Percentiles rank a stretch among this genome's conserved stretches.
phyloP scores from a whole-genome alignment of 495 filamentous ascomycete genomes.

The Jackrogersella multiformis region DNA sequence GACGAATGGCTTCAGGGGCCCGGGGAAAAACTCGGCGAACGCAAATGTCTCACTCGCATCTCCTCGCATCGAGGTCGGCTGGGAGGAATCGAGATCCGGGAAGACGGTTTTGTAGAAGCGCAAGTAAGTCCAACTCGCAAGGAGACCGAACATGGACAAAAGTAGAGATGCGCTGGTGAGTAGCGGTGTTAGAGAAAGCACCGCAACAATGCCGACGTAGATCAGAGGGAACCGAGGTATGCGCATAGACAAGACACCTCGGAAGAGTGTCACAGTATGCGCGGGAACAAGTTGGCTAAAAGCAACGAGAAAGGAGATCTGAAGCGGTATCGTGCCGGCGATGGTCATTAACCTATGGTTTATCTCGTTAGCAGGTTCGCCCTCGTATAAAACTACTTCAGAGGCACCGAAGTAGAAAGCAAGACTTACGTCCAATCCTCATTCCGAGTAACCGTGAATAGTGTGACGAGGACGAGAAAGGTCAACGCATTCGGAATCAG shows the following conservation, averaged over 20 bases:
- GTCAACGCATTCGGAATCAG: constrained; percentile 81
- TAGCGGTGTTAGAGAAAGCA: constrained; percentile 78
- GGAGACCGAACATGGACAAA: constrained; percentile 81
- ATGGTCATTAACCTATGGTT: constrained; percentile 74
- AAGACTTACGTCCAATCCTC: constrained; percentile 72
- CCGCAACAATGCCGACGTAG: constrained; percentile 79
- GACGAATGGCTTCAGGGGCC: constrained; percentile 80
- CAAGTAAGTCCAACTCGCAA: constrained; percentile 94
- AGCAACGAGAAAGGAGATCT: constrained; percentile 94
- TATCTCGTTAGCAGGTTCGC: constrained; percentile 25
- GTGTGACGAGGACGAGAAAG: constrained; percentile 75
- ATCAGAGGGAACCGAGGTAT: constrained; percentile 90
- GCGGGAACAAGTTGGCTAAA: constrained; percentile 98
- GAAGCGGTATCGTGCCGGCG: constrained; percentile 86
- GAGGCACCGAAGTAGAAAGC: not conserved
- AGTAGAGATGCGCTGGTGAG: constrained; percentile 86
- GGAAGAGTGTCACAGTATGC: constrained; percentile 95
- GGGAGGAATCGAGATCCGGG: constrained; percentile 69
- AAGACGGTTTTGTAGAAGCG: constrained; percentile 86
- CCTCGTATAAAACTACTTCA: not conserved
- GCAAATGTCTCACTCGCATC: constrained; percentile 96
- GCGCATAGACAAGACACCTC: constrained; percentile 85
- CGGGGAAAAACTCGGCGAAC: constrained; percentile 95
- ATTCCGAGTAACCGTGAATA: constrained; percentile 75
- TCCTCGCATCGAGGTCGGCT: constrained; percentile 72